Base-by-base conservation (phyloP, 768 basidiomycete species). In the Phanerochaete sordida region DNA sequence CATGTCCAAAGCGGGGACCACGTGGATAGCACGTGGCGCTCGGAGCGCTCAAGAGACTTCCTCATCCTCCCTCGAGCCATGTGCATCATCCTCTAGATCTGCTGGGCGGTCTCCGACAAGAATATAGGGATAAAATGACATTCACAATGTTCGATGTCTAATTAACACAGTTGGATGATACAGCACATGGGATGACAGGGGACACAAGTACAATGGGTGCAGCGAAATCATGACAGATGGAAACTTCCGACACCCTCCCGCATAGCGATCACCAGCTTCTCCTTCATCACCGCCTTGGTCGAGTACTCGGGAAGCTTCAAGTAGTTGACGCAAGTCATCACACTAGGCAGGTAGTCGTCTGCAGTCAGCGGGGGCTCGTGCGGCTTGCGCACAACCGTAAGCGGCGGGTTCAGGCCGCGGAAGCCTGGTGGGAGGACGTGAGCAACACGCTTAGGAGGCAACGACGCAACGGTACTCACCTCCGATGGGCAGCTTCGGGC, bases 291-390 rank as follows among this genome's bases (percentile, higher is more conserved):
- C 35, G 79, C 82, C 74, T 91, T 94, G 27, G 88, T 87, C 58
- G 91, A 93, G 72, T 98, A 98, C 69, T 98, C 95, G 0, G 96
- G 96, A 64, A 98, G 78, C 74, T 99, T 99, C 69, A 99, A 77
- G 70, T 94, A 96, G 74, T 95, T 94, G 61, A 94, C 95, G 73
- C 97, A 99, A 3, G 97, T 98, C 97, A 98, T 98, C 30, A 98
- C 95, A 68, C 93, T 95, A 0, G 95, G 95, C 28, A 98, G 79
- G 70, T 97, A 95, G 69, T 97, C 93, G 70, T 98, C 94, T 7
- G 96, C 91, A 6, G 84, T 85, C 59, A 97, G 79, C 12, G 95
- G 91, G 7, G 90, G 80, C 73, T 98, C 97, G 65, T 96, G 95
- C 9, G 93, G 95, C 74, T 98, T 98, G 62, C 96, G 87, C 21